A percentile compares a stretch with the other conserved stretches of the same genome.
phyloP scores from a whole-genome alignment of 164 flowering plant species.

The Echeveria elegans region DNA sequence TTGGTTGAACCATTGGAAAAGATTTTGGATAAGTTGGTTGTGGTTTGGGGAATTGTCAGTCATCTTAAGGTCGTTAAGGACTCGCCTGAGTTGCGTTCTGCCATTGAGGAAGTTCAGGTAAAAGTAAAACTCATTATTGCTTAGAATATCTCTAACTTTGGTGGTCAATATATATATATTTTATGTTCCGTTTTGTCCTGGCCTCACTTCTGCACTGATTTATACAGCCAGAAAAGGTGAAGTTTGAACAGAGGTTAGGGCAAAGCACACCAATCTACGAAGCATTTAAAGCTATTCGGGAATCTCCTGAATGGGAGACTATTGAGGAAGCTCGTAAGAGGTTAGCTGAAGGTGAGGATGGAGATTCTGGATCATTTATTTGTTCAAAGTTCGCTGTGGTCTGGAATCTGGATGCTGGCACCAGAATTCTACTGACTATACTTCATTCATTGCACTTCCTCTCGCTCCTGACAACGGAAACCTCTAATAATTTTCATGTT shows the following conservation, averaged over 20 bases:
- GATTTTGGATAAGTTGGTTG: slow-evolving; percentile 54
- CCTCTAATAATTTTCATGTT: not conserved
- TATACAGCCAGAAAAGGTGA: slow-evolving; percentile 82
- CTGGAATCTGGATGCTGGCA: no score
- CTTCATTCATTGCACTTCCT: not conserved
- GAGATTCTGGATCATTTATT: not conserved
- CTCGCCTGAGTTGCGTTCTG: slow-evolving; percentile 75
- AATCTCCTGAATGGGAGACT: slow-evolving; percentile 61
- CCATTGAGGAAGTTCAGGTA: slow-evolving; percentile 95
- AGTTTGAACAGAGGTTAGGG: slow-evolving; percentile 69
- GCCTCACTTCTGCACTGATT: not conserved
- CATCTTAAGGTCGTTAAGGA: slow-evolving; percentile 95
- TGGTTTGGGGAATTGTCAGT: slow-evolving; percentile 86
- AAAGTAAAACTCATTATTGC: slow-evolving; percentile 20
- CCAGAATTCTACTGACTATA: not conserved
- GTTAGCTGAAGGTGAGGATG: slow-evolving; percentile 76
- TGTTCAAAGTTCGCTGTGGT: no score
- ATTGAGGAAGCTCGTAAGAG: slow-evolving; percentile 76
- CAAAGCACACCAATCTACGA: slow-evolving; percentile 90
- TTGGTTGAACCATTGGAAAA: slow-evolving; percentile 91
- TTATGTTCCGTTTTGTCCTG: no score
- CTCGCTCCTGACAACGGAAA: not conserved
- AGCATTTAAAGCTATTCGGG: slow-evolving; percentile 78
- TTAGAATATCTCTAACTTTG: not conserved
- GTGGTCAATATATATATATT: not conserved